Base-by-base conservation (phyloP, 345 rosid genomes). In the Lumnitzera racemosa region DNA sequence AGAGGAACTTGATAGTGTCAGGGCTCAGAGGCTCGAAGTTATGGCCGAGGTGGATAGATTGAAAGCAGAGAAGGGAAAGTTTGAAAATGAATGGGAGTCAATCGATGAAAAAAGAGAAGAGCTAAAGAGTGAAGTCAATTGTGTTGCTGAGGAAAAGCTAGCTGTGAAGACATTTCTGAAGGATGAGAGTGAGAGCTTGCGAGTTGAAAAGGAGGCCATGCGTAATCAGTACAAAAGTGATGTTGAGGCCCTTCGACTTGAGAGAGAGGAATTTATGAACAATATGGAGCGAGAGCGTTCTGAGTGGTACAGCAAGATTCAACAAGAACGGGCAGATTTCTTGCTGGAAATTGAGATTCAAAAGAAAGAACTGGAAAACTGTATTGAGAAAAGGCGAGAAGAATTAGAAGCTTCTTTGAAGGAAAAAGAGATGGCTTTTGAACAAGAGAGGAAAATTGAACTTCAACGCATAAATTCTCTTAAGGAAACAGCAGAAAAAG, bases 41-140 rank as follows among this genome's bases (percentile, higher is more conserved):
- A 59, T 79, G 82, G 79, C 73, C 58, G 96, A 94, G 78, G 97
- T 80, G 55, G 96, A 94, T 64, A 83, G 72, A 66, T 63, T 94
- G 74, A 72, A 88, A 64, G 68, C 61, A 49, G 96, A 90, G 78
- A 95, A 88, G 68, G 89, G 80, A 25, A 82, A 88, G 72, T 90
- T 90, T 72, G 95, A 95, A 77, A 58, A 82, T 47, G 95, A 90
- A 72, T 95, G 97, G 97, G 99, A 95, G 70, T 74, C 80, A 63
- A 90, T 95, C 71, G 96, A 95, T 72, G 97, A 88, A 68, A 90
- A 83, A 70, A 81, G 92, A 71, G 96, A 80, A 70, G 89, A 90
- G 67, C 74, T 95, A 27, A 64, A 55, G 60, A 82, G 73, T 64
- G 88, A 88, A 74, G 84, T 80, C 1, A 85, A 82, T 46, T 68